A percentile compares a stretch with the other conserved stretches of the same genome.
phyloP scores from a whole-genome alignment of 805 yeast species.

The Jamesozyma jinghongensis region DNA sequence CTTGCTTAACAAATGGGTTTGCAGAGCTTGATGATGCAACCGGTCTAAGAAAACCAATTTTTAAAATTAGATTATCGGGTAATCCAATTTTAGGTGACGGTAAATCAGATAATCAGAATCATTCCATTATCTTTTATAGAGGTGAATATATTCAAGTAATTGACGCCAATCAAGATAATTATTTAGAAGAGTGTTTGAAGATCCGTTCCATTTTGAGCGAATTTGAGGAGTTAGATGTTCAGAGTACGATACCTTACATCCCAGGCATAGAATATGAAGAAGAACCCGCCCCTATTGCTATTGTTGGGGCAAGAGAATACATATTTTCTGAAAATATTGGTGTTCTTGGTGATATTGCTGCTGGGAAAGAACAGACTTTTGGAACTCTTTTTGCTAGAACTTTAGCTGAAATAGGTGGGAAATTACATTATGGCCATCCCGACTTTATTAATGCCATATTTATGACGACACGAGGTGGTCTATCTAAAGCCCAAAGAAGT shows the following conservation, averaged over 20 bases:
- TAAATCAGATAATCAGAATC: slow-evolving; percentile 91
- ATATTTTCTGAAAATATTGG: slow-evolving; percentile 91
- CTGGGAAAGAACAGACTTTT: slow-evolving; percentile 95
- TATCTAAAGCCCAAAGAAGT: slow-evolving; percentile 91
- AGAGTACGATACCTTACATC: slow-evolving; percentile 43
- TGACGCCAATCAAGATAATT: slow-evolving; percentile 95
- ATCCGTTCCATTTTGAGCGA: slow-evolving; percentile 81
- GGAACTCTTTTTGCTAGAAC: slow-evolving; percentile 94
- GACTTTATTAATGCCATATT: slow-evolving; percentile 84
- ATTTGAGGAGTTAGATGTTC: slow-evolving; percentile 68
- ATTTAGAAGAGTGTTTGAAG: slow-evolving; percentile 87
- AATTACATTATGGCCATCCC: slow-evolving; percentile 93
- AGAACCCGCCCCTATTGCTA: slow-evolving; percentile 81
- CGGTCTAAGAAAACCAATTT: slow-evolving; percentile 51
- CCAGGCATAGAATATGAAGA: slow-evolving; percentile 46
- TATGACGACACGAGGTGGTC: slow-evolving; percentile 94
- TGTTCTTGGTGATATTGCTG: slow-evolving; percentile 90
- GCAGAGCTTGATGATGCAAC: slow-evolving; percentile 46
- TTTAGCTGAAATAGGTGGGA: slow-evolving; percentile 87
- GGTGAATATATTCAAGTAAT: slow-evolving; percentile 93
- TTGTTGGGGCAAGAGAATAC: slow-evolving; percentile 90
- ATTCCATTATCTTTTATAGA: slow-evolving; percentile 74
- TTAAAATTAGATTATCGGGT: slow-evolving; percentile 72
- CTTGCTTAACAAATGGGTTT: slow-evolving; percentile 60
- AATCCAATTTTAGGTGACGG: slow-evolving; percentile 96